Base-by-base conservation (phyloP, 1,139 yeast genomes). In the Diutina scorzettiae region DNA sequence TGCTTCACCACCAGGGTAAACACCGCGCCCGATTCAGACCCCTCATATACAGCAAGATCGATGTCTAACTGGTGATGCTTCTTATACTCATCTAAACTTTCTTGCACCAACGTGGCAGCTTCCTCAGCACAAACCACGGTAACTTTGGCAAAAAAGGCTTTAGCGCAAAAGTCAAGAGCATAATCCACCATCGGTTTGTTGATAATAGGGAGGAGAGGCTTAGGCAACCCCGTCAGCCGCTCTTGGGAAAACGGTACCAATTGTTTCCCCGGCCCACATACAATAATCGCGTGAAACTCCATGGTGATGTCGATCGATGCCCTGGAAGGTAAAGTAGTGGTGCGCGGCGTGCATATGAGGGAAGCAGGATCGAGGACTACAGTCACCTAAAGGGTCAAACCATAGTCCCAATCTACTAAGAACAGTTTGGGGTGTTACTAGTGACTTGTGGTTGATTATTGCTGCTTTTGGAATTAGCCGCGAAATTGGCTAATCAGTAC, bases 211-310 rank as follows among this genome's bases (percentile, higher is more conserved):
- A 93, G 62, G 44, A 89, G 64, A 0, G 96, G 93, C 63, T 91
- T 91, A 5, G 94, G 76, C 9, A 73, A 56, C 7, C 93, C 89
- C 1, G 81, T 68, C 7, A 70, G 60, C 43, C 75, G 63, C 33
- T 69, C 70, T 34, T 71, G 63, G 0, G 93, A 74, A 47, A 87
- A 76, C 0, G 97, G 97, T 12, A 76, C 59, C 51, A 91, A 65
- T 39, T 72, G 69, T 28, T 70, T 69, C 18, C 97, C 97, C 43
- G 73, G 76, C 5, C 97, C 97, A 62, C 97, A 89, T 46, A 86
- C 73, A 25, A 91, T 76, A 40, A 89, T 71, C 0, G 96, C 97
- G 53, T 89, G 95, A 58, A 87, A 82, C 63, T 87, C 96, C 96
- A 87, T 86, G 23, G 18, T 45, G 37, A 12, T n/a, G n/a, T n/a